phyloP scores from a whole-genome alignment of 306 rosid species.

The Cicer yamashitae region DNA sequence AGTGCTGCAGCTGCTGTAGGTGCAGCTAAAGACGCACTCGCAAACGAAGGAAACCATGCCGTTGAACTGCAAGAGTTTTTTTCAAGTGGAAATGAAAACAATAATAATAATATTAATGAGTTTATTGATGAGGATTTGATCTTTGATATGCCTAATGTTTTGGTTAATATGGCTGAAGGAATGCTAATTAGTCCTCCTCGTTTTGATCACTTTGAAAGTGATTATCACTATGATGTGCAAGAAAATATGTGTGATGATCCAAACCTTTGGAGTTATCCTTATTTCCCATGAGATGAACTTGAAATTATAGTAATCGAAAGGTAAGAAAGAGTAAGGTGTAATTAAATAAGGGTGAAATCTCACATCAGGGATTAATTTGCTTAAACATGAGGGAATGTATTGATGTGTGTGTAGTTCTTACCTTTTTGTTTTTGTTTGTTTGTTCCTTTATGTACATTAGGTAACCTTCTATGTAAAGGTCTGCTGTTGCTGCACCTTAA shows the following conservation, averaged over 20 bases:
- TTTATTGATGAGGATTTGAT: conserved; percentile 88
- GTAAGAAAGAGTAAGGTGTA: conserved; percentile 38
- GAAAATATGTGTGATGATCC: conserved; percentile 38
- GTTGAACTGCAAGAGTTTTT: not conserved
- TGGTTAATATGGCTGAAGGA: conserved; percentile 86
- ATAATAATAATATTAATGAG: conserved; percentile 19
- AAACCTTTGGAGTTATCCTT: conserved; percentile 61
- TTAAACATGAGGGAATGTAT: conserved; percentile 40
- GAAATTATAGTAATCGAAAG: conserved; percentile 3
- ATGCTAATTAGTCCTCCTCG: conserved; percentile 97
- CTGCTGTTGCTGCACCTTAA: conserved; percentile 34
- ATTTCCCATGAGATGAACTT: conserved; percentile 7
- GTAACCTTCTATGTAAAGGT: conserved; percentile 14
- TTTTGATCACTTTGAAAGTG: conserved; percentile 46
- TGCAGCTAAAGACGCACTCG: conserved; percentile 48
- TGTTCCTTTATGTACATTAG: conserved; percentile 42
- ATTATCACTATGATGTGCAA: not conserved
- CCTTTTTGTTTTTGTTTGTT: conserved; percentile 17
- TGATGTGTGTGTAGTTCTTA: conserved; percentile 21
- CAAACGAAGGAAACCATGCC: not conserved
- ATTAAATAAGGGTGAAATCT: conserved; percentile 49
- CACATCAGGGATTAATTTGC: conserved; percentile 48
- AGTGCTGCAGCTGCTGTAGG: conserved; percentile 82
- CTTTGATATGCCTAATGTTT: conserved; percentile 87
- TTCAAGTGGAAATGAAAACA: not conserved